Percentiles rank a stretch among this genome's conserved stretches.
Conservation (phyloP, 306 rosid species). For the Quercus bicolor region DNA sequence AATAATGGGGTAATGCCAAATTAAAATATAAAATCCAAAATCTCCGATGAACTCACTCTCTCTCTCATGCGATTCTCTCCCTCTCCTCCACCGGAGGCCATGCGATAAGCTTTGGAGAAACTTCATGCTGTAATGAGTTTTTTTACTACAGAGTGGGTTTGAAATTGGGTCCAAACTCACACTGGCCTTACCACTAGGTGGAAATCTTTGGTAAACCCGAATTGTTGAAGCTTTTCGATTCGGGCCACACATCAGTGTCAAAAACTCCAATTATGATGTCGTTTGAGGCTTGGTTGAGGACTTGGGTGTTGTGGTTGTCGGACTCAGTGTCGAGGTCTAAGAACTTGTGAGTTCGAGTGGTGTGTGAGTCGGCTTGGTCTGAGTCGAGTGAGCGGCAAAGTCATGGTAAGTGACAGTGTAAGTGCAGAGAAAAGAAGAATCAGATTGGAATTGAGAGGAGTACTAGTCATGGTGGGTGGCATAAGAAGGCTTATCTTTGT, state of each 20-base stretch:
- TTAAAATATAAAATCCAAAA: no score
- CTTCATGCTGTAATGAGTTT: slow-evolving; percentile 86
- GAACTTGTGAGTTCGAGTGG: slow-evolving; percentile 78
- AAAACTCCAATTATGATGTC: slow-evolving; percentile 73
- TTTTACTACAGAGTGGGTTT: slow-evolving; percentile 44
- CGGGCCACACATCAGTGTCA: slow-evolving; percentile 86
- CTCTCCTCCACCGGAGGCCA: slow-evolving; percentile 48
- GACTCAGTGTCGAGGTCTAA: slow-evolving; percentile 50
- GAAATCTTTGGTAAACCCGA: slow-evolving; percentile 67
- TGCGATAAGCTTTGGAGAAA: slow-evolving; percentile 62
- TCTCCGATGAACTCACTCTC: no score
- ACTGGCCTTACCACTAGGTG: slow-evolving; percentile 63
- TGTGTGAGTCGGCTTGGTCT: slow-evolving; percentile 46
- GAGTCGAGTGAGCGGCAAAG: slow-evolving; percentile 60
- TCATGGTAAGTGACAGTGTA: slow-evolving; percentile 65
- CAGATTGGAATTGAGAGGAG: slow-evolving; percentile 54
- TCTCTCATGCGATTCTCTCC: no score
- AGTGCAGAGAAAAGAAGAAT: slow-evolving; percentile 56
- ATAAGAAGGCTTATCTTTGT: slow-evolving; percentile 46
- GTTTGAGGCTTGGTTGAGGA: slow-evolving; percentile 43
- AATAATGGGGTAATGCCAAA: no score
- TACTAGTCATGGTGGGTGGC: slow-evolving; percentile 69
- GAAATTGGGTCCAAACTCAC: slow-evolving; percentile 63
- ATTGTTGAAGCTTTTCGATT: slow-evolving; percentile 64
- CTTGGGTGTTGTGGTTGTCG: slow-evolving; percentile 52